These are phyloP conservation scores for Scenedesmus sp. DNA, from an alignment of 163 green algal species.

Conservation along the genomic window DNA sequence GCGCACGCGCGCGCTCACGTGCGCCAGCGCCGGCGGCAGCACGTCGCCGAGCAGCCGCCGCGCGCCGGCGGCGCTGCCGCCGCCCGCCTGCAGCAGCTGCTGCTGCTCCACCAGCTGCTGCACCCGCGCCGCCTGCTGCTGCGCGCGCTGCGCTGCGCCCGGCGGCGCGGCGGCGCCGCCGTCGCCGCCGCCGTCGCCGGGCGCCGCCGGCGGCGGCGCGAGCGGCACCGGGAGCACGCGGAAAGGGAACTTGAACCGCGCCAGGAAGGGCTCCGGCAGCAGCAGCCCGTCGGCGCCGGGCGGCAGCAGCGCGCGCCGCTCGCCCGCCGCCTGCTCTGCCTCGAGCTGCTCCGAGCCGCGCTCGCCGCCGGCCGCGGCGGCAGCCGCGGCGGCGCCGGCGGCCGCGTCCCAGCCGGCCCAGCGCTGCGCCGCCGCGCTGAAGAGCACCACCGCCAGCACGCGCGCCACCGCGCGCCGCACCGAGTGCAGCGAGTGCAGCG, in stretches of 20 bases:
- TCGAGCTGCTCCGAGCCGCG: too few species aligned
- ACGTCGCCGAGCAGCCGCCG: constrained; percentile 15
- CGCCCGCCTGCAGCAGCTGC: constrained; percentile 45
- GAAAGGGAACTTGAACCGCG: constrained; percentile 47
- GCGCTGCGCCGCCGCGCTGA: constrained; percentile 49
- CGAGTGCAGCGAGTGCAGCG: constrained; percentile 56
- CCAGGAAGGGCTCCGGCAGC: constrained; percentile 52
- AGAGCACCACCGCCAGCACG: constrained; percentile 52
- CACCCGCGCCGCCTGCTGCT: constrained; percentile 31
- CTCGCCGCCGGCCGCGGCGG: constrained; percentile 9
- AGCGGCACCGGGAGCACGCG: constrained; percentile 31
- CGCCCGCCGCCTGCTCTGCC: background rate
- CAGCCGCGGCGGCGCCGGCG: constrained; percentile 12
- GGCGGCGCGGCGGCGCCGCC: background rate
- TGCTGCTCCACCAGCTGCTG: constrained; percentile 51
- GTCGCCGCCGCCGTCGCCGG: background rate
- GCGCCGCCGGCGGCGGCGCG: background rate
- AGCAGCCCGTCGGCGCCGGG: constrained; percentile 11
- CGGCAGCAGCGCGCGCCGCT: background rate
- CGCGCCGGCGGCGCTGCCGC: constrained; percentile 5
- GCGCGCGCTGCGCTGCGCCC: background rate
- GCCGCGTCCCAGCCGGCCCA: constrained; percentile 44
- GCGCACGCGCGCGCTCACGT: constrained; percentile 27
- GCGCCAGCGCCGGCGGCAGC: background rate
- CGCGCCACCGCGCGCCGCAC: constrained; percentile 53